Percentiles rank a stretch among this genome's conserved stretches.
Conservation (phyloP, 345 rosid species). For the Bruguiera sexangula region DNA sequence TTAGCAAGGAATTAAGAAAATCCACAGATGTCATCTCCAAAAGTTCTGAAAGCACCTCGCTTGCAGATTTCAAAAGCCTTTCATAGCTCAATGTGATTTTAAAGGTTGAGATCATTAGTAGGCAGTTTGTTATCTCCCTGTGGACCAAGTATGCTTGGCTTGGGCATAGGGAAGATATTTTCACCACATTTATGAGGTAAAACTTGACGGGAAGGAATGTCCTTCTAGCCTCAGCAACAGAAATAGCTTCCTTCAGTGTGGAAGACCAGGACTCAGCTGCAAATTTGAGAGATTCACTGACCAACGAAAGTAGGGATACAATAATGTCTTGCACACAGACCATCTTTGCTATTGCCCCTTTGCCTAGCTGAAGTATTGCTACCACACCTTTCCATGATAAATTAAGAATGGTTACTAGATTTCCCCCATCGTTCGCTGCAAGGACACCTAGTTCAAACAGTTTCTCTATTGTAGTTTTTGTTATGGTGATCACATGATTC, state of each 20-base stretch:
- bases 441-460: conserved; percentile 66
- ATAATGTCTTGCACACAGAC: conserved; percentile 66
- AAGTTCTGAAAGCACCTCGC: conserved; percentile 74
- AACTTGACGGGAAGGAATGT: conserved; percentile 82
- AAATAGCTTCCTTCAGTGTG: conserved; percentile 49
- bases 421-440: conserved; percentile 82
- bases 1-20: conserved; percentile 58
- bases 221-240: conserved; percentile 74
- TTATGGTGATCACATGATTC: conserved; percentile 45
- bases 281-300: conserved; percentile 55
- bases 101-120: conserved; percentile 54
- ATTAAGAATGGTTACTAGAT: conserved; percentile 79
- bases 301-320: conserved; percentile 53
- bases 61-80: conserved; percentile 41
- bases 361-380: conserved; percentile 70
- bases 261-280: conserved; percentile 74
- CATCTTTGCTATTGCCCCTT: conserved; percentile 38
- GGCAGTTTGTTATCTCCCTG: conserved; percentile 53
- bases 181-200: conserved; percentile 77
- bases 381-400: conserved; percentile 93
- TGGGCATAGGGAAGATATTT: conserved; percentile 67
- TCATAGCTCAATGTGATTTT: conserved; percentile 54
- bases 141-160: conserved; percentile 52
- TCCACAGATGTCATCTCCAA: conserved; percentile 63
- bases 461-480: conserved; percentile 45